phyloP scores from a whole-genome alignment of 2,329 filamentous ascomycete species.

The Aspergillus felis region DNA sequence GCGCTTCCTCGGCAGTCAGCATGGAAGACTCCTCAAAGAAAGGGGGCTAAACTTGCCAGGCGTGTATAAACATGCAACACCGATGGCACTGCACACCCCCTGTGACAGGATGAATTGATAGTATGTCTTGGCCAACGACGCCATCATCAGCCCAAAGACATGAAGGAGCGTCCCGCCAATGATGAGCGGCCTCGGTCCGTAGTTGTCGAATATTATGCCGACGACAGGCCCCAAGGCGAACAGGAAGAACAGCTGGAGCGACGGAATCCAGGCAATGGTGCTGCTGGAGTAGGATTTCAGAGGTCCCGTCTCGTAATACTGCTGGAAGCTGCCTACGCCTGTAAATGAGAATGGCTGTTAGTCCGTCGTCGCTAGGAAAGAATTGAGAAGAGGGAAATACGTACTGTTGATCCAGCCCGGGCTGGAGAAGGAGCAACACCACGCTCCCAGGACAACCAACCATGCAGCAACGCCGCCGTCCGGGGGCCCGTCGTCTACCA shows the following conservation, averaged over 20 bases:
- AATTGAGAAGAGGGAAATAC: background rate
- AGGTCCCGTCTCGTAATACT: conserved; percentile 5
- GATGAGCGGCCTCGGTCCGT: conserved; percentile 55
- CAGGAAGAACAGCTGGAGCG: conserved; percentile 11
- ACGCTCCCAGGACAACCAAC: conserved; percentile 5
- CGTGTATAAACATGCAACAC: conserved; percentile 25
- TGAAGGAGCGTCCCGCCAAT: conserved; percentile 48
- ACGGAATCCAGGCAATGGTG: conserved; percentile 12
- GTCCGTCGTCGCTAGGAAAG: too few relatives aligned
- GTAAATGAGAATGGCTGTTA: too few relatives aligned
- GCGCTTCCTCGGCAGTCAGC: background rate
- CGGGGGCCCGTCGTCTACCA: background rate
- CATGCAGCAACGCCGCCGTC: background rate
- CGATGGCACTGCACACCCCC: conserved; percentile 48
- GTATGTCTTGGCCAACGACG: conserved; percentile 47
- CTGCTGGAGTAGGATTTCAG: conserved; percentile 6
- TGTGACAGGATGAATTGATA: conserved; percentile 53
- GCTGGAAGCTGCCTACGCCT: conserved; percentile 11
- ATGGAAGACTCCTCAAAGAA: background rate
- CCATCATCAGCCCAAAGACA: conserved; percentile 55
- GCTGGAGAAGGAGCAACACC: conserved; percentile 5
- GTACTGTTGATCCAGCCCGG: conserved; percentile 6
- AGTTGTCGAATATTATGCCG: conserved; percentile 59
- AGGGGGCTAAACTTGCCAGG: background rate
- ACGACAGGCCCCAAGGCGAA: conserved; percentile 46